Evolutionary conservation across 73 alveolate species (phyloP).

Genomic region (Paraurostyla sp.): DNA sequence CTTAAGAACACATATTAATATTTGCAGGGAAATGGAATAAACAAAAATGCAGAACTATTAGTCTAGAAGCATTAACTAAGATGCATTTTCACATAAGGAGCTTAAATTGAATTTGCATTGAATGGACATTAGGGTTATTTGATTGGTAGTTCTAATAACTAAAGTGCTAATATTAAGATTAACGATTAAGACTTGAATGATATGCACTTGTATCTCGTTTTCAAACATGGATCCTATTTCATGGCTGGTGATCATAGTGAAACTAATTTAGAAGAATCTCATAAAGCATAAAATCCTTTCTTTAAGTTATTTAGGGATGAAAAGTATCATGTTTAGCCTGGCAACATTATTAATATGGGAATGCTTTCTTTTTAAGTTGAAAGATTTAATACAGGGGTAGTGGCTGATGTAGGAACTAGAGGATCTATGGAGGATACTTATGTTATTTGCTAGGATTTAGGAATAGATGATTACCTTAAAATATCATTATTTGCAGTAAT

Average conservation of each 20-base stretch:
- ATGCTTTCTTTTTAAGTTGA: slow-evolving; percentile 64
- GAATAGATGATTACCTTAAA: slow-evolving; percentile 53
- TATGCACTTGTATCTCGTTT: neutral
- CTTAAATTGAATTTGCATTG: neutral
- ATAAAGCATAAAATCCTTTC: slow-evolving; percentile 63
- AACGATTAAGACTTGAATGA: neutral
- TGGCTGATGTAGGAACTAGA: slow-evolving; percentile 73
- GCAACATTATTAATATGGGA: slow-evolving; percentile 75
- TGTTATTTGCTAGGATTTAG: slow-evolving; percentile 43
- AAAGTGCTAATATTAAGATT: neutral
- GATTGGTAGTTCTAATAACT: neutral
- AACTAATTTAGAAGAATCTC: slow-evolving; percentile 40
- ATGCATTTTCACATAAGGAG: neutral
- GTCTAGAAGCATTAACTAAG: neutral
- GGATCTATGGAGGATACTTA: slow-evolving; percentile 79
- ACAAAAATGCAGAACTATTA: neutral
- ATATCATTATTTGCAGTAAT: slow-evolving; percentile 78
- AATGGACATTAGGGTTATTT: slow-evolving; percentile 26
- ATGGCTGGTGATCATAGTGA: slow-evolving; percentile 20
- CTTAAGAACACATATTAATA: neutral
- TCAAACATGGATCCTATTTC: slow-evolving; percentile 4
- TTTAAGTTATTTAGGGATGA: slow-evolving; percentile 42
- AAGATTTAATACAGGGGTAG: slow-evolving; percentile 81
- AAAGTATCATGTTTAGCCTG: slow-evolving; percentile 43
- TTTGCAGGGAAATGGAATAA: neutral